Base-by-base conservation (phyloP, 306 rosid species). In the Quercus mongolica region DNA sequence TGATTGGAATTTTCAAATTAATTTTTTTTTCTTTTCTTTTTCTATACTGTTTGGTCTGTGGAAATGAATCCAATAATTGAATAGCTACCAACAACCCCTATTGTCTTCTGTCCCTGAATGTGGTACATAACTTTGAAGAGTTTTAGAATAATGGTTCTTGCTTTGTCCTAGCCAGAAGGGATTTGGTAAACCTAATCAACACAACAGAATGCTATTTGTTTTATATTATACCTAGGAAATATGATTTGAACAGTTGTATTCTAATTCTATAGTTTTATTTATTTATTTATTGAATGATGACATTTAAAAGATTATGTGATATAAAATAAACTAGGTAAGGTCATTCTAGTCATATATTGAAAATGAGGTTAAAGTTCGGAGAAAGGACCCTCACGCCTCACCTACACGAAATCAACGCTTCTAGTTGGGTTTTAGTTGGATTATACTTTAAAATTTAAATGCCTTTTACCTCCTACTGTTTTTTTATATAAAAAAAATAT, bases 351-450 rank as follows among this genome's bases (percentile, higher is more conserved):
- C 35, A 70, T 76, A n/a, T 14, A 2, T 0, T 5, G 11, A n/a
- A 52, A 10, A 26, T 11, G 10, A 51, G 12, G 41, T 1, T 46
- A 30, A 25, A 19, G 56, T 21, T 31, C 17, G 26, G 46, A 77
- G 23, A 73, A 56, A 56, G 76, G 71, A 19, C 38, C 26, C 52
- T 15, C 31, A 44, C 51, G 25, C 26, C 52, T 3, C 31, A 44
- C 51, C 67, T 54, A 79, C 82, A 21, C 23, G 71, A 59, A 49
- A 61, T 61, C 52, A 71, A 58, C 73, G 71, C 56, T 19, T 25
- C 10, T 20, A 5, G 44, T 65, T 51, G 33, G 19, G 19, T 23
- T 52, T 17, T 55, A 11, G 73, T 56, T 65, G 74, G 38, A 21
- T 3, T 13, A 55, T 55, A 11, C 5, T 49, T 61, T 21, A 57